Evolutionary conservation across 306 rosid genomes (phyloP).

Genomic region (Prinsepia uniflora): DNA sequence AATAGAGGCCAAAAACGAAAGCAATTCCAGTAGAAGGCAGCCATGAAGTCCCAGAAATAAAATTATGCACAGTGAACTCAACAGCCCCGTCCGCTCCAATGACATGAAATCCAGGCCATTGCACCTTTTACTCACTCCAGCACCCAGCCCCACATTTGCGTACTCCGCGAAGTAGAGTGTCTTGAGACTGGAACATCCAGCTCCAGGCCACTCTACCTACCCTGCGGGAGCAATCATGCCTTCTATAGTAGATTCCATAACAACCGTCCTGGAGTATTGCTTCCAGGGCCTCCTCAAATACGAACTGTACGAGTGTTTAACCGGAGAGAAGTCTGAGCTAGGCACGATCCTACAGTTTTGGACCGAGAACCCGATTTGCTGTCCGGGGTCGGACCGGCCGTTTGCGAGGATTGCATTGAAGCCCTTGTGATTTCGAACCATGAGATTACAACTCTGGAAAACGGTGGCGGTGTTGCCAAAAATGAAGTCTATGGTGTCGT

Average conservation of each 20-base stretch:
- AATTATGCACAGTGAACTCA: constrained; percentile 33
- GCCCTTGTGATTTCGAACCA: constrained; percentile 27
- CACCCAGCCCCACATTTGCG: constrained; percentile 36
- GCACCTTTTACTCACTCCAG: constrained; percentile 34
- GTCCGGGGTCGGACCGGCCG: constrained; percentile 44
- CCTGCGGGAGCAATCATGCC: constrained; percentile 26
- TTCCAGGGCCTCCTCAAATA: constrained; percentile 55
- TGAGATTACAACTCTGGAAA: constrained; percentile 38
- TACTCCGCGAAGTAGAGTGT: constrained; percentile 45
- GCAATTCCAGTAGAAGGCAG: constrained; percentile 37
- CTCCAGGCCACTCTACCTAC: constrained; percentile 49
- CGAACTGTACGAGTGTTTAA: constrained; percentile 25
- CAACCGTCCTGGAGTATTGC: constrained; percentile 41
- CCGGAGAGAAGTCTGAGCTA: constrained; percentile 23
- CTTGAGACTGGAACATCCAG: constrained; percentile 20
- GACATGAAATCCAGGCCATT: constrained; percentile 44
- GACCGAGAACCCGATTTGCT: constrained; percentile 47
- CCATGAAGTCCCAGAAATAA: constrained; percentile 50
- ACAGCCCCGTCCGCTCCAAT: constrained; percentile 30
- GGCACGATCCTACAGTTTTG: constrained; percentile 35
- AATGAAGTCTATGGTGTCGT: constrained; percentile 52
- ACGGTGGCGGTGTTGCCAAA: constrained; percentile 52
- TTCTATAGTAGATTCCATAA: constrained; percentile 38
- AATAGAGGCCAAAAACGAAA: constrained; percentile 37
- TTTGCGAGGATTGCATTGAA: constrained; percentile 37